Evolutionary conservation across 2,329 filamentous ascomycete genomes (phyloP), one percentile per base, ranked within the genome.

Genomic region (Colletotrichum falcatum): DNA sequence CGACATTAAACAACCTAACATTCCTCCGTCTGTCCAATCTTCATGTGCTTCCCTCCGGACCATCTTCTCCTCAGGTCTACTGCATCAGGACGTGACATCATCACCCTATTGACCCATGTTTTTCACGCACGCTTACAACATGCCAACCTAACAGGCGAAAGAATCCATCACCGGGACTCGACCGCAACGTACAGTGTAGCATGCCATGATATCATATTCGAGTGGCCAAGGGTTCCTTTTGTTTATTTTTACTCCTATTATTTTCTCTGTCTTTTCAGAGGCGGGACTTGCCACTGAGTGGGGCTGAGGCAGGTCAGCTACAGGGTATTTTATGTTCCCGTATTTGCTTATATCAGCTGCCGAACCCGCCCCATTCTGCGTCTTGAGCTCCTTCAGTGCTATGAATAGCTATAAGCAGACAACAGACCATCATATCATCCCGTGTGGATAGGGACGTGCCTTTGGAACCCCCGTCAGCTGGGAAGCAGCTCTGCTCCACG

Each of bases 331-430:
- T 14, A 51, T 53, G 28, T 28, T 33, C 28, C 28, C 18, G 26
- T 18, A 33, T n/a, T 20, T 28, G 26, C 49, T 53, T 18, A 11
- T 7, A 20, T 28, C 18, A 33, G 49, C 49, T 33, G 28, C 49
- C 18, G 18, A 30, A 28, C 16, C 16, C 30, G 30, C 30, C 28
- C 33, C 53, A 39, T 37, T 56, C 20, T 14, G 20, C 30, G 5
- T 11, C 7, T 8, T 30, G 28, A 23, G 12, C 28, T 30, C 6
- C 23, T 23, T 42, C 35, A 16, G 16, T 46, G 18, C 60, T 63
- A 48, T 37, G 60, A 65, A 62, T 54, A 62, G 48, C 60, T 35
- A 58, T 51, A 46, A 23, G 44, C 44, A 46, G 23, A 12, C n/a
- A 23, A 23, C 14, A 49, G 37, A n/a, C 37, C 48, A 33, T 23